phyloP scores from a whole-genome alignment of 2,329 filamentous ascomycete genomes.

The Davidsoniella eucalypti region DNA sequence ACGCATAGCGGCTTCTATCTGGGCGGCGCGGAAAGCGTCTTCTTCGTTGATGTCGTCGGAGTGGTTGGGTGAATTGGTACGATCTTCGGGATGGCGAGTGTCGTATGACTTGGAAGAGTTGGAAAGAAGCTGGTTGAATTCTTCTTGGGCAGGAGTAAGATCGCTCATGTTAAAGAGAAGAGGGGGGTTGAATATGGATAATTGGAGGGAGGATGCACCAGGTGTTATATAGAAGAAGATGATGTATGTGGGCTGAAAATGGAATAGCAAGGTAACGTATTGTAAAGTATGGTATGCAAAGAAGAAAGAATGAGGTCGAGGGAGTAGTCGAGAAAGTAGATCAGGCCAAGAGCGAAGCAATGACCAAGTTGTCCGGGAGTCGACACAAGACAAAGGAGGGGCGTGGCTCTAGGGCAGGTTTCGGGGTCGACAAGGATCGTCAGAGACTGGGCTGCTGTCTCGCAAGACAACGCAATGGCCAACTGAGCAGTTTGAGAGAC shows the following conservation, averaged over 20 bases:
- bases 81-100: conserved; percentile 41
- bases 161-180: conserved; percentile 31
- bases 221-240: conserved; percentile 9
- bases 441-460: too few species aligned
- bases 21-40: conserved; percentile 32
- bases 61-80: conserved; percentile 25
- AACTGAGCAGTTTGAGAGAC: neutral
- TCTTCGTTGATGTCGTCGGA: conserved; percentile 40
- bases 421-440: neutral
- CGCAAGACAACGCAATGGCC: too few species aligned
- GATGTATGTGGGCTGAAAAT: neutral
- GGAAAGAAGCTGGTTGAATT: conserved; percentile 46
- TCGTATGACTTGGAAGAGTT: conserved; percentile 27
- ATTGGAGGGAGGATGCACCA: neutral
- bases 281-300: neutral
- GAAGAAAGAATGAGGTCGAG: neutral
- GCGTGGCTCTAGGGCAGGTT: conserved; percentile 1
- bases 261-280: neutral
- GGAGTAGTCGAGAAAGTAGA: neutral
- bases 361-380: conserved; percentile 2
- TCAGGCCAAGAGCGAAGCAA: conserved; percentile 7
- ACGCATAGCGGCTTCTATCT: conserved; percentile 49
- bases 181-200: conserved; percentile 12
- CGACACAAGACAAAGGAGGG: neutral
- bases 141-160: conserved; percentile 45